Evolutionary conservation across 768 basidiomycete species (phyloP), one percentile per base, ranked within the genome.

Genomic region (Dioszegia hungarica): DNA sequence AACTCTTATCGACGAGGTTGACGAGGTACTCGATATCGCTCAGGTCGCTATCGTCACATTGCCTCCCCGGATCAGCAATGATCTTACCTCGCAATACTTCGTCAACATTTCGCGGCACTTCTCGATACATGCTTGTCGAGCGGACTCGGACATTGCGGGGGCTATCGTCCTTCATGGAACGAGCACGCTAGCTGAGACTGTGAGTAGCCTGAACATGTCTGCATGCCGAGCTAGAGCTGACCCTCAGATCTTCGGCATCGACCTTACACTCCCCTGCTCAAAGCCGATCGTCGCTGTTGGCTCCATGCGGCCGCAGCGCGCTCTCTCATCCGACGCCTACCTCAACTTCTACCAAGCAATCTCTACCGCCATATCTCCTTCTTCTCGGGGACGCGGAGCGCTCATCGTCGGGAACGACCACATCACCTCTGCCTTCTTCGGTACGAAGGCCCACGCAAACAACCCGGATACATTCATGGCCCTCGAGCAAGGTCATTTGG

Each of bases 371-470:
- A 46, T 47, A n/a, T 40, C 41, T 14, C 66, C 64, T 20, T 57
- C 59, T 10, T 57, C 66, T 1, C 19, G 37, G 20, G 56, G 60
- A 19, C 56, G 67, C 8, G 76, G 76, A 1, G 63, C 70, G 0
- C 56, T 77, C 51, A 62, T 76, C 28, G 66, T 67, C 9, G 56
- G 75, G 37, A 77, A 75, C 61, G 75, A 77, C 51, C 62, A 74
- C 10, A 74, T 77, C 54, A 60, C 66, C 14, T 56, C 64, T 2
- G 76, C 74, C 0, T 70, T 54, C 48, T 76, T 74, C 56, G 63
- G 61, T 4, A 40, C 47, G 12, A 77, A 77, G 63, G 66, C 62
- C 33, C 64, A 74, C 51, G 70, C 53, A 14, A 66, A 67, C 55
- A 54, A 58, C 6, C 55, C 70, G 25, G 67, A 76, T 48, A 77